Evolutionary conservation across 331 rosid genomes (phyloP).

Genomic region (Pyracantha coccinea): DNA sequence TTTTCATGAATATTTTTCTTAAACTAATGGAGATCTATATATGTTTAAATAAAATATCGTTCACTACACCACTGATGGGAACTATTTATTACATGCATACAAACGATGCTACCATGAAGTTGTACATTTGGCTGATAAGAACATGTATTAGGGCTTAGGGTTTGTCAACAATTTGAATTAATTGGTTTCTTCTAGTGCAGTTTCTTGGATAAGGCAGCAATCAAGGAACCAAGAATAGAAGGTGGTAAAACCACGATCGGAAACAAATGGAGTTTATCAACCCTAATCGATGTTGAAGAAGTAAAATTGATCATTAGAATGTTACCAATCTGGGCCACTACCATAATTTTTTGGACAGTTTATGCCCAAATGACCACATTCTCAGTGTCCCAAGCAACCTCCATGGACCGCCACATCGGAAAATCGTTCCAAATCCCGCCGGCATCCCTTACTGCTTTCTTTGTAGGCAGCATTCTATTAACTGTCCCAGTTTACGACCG

Average conservation of each 20-base stretch:
- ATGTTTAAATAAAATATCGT: background rate
- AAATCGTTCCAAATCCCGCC: constrained; percentile 64
- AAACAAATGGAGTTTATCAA: constrained; percentile 59
- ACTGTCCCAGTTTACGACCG: constrained; percentile 75
- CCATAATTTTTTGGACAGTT: constrained; percentile 73
- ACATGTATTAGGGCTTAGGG: no score
- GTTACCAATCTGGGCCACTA: constrained; percentile 95
- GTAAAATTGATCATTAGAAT: constrained; percentile 64
- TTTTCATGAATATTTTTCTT: background rate
- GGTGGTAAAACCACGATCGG: background rate
- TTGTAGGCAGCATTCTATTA: constrained; percentile 70
- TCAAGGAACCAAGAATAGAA: constrained; percentile 24
- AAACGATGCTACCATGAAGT: no score
- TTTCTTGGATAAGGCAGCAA: constrained; percentile 84
- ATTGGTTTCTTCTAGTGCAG: constrained; percentile 21
- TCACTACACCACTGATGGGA: background rate
- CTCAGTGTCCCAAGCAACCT: constrained; percentile 86
- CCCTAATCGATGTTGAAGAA: constrained; percentile 79
- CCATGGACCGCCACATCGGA: constrained; percentile 75
- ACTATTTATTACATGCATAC: no score
- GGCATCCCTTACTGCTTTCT: constrained; percentile 68
- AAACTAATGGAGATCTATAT: background rate
- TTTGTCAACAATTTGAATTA: no score
- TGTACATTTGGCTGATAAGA: no score
- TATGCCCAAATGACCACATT: constrained; percentile 91